These are phyloP conservation scores for Maudiozyma saulgeensis DNA, from an alignment of 805 yeast species.

Conservation along the genomic window DNA sequence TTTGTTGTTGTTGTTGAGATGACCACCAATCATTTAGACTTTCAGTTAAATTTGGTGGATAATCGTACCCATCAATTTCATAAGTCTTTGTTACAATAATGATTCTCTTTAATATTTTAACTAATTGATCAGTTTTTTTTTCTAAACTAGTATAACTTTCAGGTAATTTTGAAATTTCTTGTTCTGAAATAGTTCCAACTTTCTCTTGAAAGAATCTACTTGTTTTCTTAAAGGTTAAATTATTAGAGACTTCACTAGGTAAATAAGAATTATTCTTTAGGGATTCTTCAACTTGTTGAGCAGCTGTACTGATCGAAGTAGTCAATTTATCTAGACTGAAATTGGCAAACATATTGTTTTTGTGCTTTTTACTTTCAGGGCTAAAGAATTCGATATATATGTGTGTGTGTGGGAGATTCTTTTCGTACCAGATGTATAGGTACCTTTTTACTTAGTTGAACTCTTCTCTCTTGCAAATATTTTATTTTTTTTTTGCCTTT, in stretches of 20 bases:
- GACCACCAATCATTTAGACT: conserved; percentile 49
- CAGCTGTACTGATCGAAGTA: conserved; percentile 23
- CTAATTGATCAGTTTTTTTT: conserved; percentile 53
- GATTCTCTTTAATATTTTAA: conserved; percentile 46
- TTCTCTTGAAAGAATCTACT: conserved; percentile 41
- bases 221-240: conserved; percentile 21
- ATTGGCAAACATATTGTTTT: conserved; percentile 10
- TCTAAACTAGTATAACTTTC: conserved; percentile 62
- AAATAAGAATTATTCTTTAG: conserved; percentile 21
- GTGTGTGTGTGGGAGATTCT: too few species aligned
- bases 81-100: conserved; percentile 50
- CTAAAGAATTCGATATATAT: background rate
- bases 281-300: conserved; percentile 26
- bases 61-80: conserved; percentile 69
- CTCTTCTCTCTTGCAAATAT: too few species aligned
- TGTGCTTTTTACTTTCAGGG: too few species aligned
- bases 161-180: conserved; percentile 61
- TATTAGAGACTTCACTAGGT: conserved; percentile 25
- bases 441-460: too few species aligned
- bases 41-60: conserved; percentile 71
- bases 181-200: conserved; percentile 47
- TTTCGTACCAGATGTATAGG: too few species aligned
- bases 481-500: too few species aligned
- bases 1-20: background rate
- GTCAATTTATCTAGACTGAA: conserved; percentile 26